Evolutionary conservation across 306 rosid species (phyloP), one percentile per base, ranked within the genome.

Genomic region (Acacia confusa): DNA sequence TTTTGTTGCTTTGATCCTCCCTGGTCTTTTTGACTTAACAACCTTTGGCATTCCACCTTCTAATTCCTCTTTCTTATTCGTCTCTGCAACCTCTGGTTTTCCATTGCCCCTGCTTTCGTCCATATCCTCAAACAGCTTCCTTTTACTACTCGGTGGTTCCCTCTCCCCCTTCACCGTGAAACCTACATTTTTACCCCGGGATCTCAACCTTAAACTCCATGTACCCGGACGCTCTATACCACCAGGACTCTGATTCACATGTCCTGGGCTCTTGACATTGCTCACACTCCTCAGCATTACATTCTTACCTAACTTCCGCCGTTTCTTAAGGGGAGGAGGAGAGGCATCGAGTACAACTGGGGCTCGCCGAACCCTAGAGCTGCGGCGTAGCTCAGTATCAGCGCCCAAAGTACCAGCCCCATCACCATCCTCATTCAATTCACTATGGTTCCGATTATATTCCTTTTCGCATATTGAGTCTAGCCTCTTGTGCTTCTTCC

Each of bases 401-500:
- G 41, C 63, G 15, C 76, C 70, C 81, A 63, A 81, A 53, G 20
- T 77, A 71, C 81, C 88, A 60, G 24, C 80, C 53, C 44, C 86
- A 36, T 27, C 81, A 52, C 44, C 75, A 34, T 73, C 89, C 78
- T 74, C 97, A 84, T 82, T 92, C 50, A 84, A 55, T 48, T 89
- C 95, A 57, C 71, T 87, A 80, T 90, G 99, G 86, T 92, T 87
- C 38, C 93, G 69, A 40, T 82, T 92, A 81, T 88, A 93, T 91
- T 90, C 97, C 9, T 83, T 84, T 60, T 95, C 98, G 34, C 94
- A 89, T 79, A 95, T 95, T 63, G 98, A 98, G 81, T 95, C 97
- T 44, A 95, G 90, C 87, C 91, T 92, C 92, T 95, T 95, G 66
- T 87, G 94, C 93, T 93, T 95, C 94, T 88, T 95, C 88, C 91